A percentile compares a stretch with the other conserved stretches of the same genome.
phyloP scores from a whole-genome alignment of 805 yeast species.

The Kodamaea laetipori region DNA sequence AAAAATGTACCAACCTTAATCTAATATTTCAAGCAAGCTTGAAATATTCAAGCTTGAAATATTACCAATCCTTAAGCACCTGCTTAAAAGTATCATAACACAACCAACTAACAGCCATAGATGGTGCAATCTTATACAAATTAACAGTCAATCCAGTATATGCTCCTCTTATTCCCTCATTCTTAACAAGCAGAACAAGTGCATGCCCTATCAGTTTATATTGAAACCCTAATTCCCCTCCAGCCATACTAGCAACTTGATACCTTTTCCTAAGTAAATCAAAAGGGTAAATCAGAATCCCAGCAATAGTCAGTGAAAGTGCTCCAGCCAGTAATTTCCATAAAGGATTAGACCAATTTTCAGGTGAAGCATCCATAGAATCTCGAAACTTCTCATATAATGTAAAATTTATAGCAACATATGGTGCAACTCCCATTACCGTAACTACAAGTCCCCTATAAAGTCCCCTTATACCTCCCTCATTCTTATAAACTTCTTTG shows the following conservation, averaged over 20 bases:
- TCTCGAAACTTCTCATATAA: conserved; percentile 83
- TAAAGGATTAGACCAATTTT: conserved; percentile 45
- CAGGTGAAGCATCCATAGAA: conserved; percentile 37
- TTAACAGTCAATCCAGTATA: conserved; percentile 79
- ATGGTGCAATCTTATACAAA: conserved; percentile 85
- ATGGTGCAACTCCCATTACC: conserved; percentile 91
- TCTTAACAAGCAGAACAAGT: conserved; percentile 60
- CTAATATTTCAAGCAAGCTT: too few relatives aligned
- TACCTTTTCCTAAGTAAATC: conserved; percentile 86
- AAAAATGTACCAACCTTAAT: too few relatives aligned
- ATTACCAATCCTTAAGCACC: conserved; percentile 31
- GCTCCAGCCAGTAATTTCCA: conserved; percentile 81
- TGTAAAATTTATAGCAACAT: conserved; percentile 90
- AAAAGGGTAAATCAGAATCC: conserved; percentile 86
- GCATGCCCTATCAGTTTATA: conserved; percentile 81
- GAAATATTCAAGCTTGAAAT: too few relatives aligned
- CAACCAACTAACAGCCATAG: conserved; percentile 96
- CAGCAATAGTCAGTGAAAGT: conserved; percentile 84
- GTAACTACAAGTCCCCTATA: conserved; percentile 92
- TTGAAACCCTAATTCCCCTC: conserved; percentile 75
- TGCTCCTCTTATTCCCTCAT: conserved; percentile 74
- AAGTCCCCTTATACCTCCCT: conserved; percentile 79
- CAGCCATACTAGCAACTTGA: conserved; percentile 85
- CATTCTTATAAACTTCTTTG: conserved; percentile 60
- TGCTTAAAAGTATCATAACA: conserved; percentile 73